Evolutionary conservation across 2,329 filamentous ascomycete genomes (phyloP).

Genomic region (Colletotrichum sp.): DNA sequence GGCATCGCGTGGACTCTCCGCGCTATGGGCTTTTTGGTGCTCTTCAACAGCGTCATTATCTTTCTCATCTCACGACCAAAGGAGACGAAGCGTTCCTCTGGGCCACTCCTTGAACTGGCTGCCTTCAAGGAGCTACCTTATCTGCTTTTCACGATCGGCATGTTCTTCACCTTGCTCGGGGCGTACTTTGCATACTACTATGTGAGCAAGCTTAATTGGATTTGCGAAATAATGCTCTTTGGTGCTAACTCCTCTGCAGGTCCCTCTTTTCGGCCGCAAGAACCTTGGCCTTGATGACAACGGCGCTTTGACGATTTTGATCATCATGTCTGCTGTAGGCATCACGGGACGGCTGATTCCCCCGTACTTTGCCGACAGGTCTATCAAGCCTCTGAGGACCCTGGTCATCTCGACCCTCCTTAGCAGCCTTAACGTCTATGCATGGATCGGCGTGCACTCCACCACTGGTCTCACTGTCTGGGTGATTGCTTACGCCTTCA

Average conservation of each 20-base stretch:
- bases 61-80: conserved; percentile 7
- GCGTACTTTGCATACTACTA: conserved; percentile 19
- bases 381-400: conserved; percentile 22
- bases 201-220: background rate
- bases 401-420: conserved; percentile 14
- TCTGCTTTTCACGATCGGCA: conserved; percentile 12
- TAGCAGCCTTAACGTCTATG: conserved; percentile 12
- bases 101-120: conserved; percentile 7
- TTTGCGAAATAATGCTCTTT: too few species aligned
- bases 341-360: conserved; percentile 23
- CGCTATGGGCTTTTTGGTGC: conserved; percentile 71
- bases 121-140: conserved; percentile 19
- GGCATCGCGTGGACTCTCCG: conserved; percentile 66
- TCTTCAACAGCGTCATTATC: conserved; percentile 52
- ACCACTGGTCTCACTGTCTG: conserved; percentile 35
- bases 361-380: conserved; percentile 21
- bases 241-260: background rate
- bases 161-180: conserved; percentile 17
- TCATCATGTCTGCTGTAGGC: conserved; percentile 23
- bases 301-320: conserved; percentile 5
- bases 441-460: conserved; percentile 41
- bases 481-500: conserved; percentile 34
- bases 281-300: conserved; percentile 3
- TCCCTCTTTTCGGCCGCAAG: conserved; percentile 1
- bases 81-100: background rate